A percentile compares a stretch with the other conserved stretches of the same genome.
Conservation (phyloP, 257 asterid genomes). For the Ilex asprella region DNA sequence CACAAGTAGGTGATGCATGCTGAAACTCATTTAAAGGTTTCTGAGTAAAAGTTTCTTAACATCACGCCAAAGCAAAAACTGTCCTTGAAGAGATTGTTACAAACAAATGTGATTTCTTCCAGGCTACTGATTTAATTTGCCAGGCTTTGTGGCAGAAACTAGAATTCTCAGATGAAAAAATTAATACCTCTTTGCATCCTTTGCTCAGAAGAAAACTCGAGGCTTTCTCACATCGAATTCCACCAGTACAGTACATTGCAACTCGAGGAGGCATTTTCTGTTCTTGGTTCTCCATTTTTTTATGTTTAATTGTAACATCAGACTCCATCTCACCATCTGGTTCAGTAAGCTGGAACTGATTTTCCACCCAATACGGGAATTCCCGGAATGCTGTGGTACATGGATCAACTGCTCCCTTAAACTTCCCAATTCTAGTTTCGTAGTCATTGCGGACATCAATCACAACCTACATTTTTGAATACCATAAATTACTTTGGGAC, state of each 20-base stretch:
- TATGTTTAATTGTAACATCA: slow-evolving; percentile 27
- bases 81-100: too few relatives aligned
- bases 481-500: background rate
- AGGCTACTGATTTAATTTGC: too few relatives aligned
- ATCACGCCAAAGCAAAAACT: too few relatives aligned
- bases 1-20: too few relatives aligned
- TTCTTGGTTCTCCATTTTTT: slow-evolving; percentile 30
- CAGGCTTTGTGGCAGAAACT: too few relatives aligned
- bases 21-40: too few relatives aligned
- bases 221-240: slow-evolving; percentile 98
- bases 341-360: slow-evolving; percentile 36
- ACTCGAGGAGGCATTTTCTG: slow-evolving; percentile 59
- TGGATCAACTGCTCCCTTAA: slow-evolving; percentile 88
- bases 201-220: slow-evolving; percentile 80
- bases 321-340: slow-evolving; percentile 23
- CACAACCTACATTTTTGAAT: slow-evolving; percentile 52
- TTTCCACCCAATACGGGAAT: slow-evolving; percentile 86
- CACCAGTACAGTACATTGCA: slow-evolving; percentile 99
- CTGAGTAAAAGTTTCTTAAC: too few relatives aligned
- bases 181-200: slow-evolving; percentile 82
- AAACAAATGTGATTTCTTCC: too few relatives aligned
- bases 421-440: slow-evolving; percentile 96
- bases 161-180: background rate
- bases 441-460: slow-evolving; percentile 92
- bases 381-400: slow-evolving; percentile 88